Percentiles rank a stretch among this genome's conserved stretches.
Conservation (phyloP, 805 yeast species). For the Yarrowia phangngaensis region DNA sequence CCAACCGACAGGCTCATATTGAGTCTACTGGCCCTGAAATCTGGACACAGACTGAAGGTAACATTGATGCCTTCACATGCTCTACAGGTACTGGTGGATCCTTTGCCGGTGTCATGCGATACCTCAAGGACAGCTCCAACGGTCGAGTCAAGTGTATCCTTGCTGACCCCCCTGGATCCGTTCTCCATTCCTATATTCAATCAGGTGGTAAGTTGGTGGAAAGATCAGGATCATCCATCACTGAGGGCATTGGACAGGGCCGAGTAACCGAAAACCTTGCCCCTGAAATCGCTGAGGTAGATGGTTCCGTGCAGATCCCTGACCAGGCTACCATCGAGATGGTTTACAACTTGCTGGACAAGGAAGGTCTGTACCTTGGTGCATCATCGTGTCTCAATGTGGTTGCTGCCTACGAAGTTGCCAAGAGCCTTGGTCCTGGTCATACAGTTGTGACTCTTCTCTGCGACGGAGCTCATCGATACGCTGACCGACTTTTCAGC, state of each 20-base stretch:
- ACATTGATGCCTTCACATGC: slow-evolving; percentile 81
- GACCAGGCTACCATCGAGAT: slow-evolving; percentile 79
- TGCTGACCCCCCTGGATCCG: slow-evolving; percentile 95
- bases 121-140: slow-evolving; percentile 62
- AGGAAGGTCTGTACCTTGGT: slow-evolving; percentile 86
- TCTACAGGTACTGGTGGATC: slow-evolving; percentile 94
- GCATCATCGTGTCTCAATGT: slow-evolving; percentile 90
- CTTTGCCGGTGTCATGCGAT: slow-evolving; percentile 79
- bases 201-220: slow-evolving; percentile 64
- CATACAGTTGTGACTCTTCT: slow-evolving; percentile 82
- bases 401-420: slow-evolving; percentile 79
- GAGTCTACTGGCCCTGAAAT: slow-evolving; percentile 92
- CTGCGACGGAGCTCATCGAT: slow-evolving; percentile 87
- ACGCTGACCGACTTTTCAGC: slow-evolving; percentile 76
- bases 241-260: slow-evolving; percentile 97
- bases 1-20: slow-evolving; percentile 83
- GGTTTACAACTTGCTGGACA: slow-evolving; percentile 78
- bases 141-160: slow-evolving; percentile 60
- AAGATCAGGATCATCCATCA: slow-evolving; percentile 78
- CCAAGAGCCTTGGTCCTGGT: slow-evolving; percentile 66
- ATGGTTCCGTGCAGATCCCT: slow-evolving; percentile 73
- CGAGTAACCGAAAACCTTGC: slow-evolving; percentile 79
- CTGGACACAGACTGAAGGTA: slow-evolving; percentile 76
- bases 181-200: slow-evolving; percentile 71
- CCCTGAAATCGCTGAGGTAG: slow-evolving; percentile 67